phyloP scores from a whole-genome alignment of 495 filamentous ascomycete species.

The Jackrogersella minutella region DNA sequence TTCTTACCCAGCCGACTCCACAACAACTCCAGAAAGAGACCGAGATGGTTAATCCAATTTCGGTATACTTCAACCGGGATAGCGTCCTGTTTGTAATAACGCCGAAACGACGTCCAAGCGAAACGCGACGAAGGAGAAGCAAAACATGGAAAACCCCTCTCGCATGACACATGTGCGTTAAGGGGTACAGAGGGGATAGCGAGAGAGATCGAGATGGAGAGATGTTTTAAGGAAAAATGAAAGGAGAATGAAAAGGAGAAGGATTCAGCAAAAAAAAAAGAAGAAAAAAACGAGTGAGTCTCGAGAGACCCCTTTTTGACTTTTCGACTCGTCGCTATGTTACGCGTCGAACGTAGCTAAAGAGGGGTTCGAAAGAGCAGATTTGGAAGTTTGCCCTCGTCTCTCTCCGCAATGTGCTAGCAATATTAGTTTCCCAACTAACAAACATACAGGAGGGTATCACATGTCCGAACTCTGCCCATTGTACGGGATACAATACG shows the following conservation, averaged over 20 bases:
- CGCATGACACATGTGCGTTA: neutral
- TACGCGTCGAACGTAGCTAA: slow-evolving; percentile 30
- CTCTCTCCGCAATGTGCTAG: slow-evolving; percentile 4
- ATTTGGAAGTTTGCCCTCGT: slow-evolving; percentile 36
- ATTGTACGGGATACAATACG: neutral
- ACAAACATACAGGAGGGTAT: slow-evolving; percentile 23
- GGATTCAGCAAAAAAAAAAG: neutral
- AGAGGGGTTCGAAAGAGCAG: slow-evolving; percentile 6
- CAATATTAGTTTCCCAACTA: slow-evolving; percentile 1
- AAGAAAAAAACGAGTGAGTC: neutral
- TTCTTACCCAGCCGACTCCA: slow-evolving; percentile 8
- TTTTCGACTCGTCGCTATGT: slow-evolving; percentile 24
- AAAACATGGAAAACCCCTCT: slow-evolving; percentile 1
- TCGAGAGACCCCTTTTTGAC: slow-evolving; percentile 23
- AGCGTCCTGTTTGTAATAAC: slow-evolving; percentile 22
- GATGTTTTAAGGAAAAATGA: too few relatives aligned
- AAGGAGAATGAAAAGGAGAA: neutral
- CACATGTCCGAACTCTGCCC: slow-evolving; percentile 28
- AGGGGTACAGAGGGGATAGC: neutral
- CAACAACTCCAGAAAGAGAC: slow-evolving; percentile 33
- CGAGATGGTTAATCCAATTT: slow-evolving; percentile 34
- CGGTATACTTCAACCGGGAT: slow-evolving; percentile 24
- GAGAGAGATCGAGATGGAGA: neutral
- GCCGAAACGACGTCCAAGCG: slow-evolving; percentile 26
- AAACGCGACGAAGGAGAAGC: slow-evolving; percentile 5